Evolutionary conservation across 768 basidiomycete species (phyloP).

Genomic region (Agrocybe praecox): DNA sequence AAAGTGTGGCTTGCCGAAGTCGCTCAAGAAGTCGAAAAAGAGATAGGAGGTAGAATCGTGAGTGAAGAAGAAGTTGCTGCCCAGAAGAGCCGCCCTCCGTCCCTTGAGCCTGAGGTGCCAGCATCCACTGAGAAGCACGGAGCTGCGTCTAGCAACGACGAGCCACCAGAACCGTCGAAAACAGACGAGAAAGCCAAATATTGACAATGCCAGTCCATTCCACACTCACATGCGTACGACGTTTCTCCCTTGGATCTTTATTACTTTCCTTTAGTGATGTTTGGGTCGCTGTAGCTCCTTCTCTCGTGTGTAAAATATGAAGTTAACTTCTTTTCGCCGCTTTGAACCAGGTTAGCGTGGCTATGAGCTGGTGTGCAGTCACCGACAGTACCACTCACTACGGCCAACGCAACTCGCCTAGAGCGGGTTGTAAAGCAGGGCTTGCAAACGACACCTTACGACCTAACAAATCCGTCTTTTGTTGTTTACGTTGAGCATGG

Average conservation of each 20-base stretch:
- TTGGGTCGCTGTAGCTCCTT: conserved; percentile 10
- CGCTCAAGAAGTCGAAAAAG: conserved; percentile 63
- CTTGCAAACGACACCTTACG: background rate
- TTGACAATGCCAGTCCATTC: conserved; percentile 1
- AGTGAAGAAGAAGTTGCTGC: conserved; percentile 67
- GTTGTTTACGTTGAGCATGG: background rate
- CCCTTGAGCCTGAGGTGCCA: conserved; percentile 5
- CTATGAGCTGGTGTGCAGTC: background rate
- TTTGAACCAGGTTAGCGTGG: background rate
- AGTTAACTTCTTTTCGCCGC: conserved; percentile 3
- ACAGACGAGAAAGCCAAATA: conserved; percentile 16
- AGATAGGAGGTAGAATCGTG: conserved; percentile 58
- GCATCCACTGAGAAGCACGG: background rate
- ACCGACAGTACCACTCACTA: background rate
- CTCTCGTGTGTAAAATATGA: conserved; percentile 7
- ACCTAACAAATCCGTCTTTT: background rate
- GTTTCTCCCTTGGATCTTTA: conserved; percentile 4
- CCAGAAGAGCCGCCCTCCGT: conserved; percentile 38
- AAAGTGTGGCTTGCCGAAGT: conserved; percentile 52
- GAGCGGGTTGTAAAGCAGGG: conserved; percentile 1
- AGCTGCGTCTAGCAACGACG: background rate
- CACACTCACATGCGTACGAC: conserved; percentile 1
- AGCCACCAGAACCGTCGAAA: background rate
- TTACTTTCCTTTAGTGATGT: conserved; percentile 6
- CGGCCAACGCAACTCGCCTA: background rate